A percentile compares a stretch with the other conserved stretches of the same genome.
Evolutionary conservation across 495 filamentous ascomycete species (phyloP).

Genomic region (Tuber melanosporum): DNA sequence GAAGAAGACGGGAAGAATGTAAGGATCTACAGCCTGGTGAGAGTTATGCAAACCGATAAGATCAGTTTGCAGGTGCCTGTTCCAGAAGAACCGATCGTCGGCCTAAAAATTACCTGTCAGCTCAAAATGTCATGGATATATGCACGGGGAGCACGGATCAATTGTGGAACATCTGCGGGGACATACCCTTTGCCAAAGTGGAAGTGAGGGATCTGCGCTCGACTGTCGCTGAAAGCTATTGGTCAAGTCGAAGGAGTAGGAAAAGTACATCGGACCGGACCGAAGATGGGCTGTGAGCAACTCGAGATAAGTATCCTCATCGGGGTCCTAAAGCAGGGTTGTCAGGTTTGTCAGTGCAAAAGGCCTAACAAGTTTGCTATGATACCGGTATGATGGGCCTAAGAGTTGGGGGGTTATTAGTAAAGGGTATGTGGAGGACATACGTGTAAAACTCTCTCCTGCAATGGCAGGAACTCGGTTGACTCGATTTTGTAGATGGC

Average conservation of each 20-base stretch:
- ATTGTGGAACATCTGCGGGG: not conserved
- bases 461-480: constrained; percentile 89
- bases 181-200: constrained; percentile 68
- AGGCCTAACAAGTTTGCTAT: not conserved
- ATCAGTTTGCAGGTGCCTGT: constrained; percentile 82
- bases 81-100: constrained; percentile 99
- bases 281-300: constrained; percentile 72
- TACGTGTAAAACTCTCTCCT: constrained; percentile 73
- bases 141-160: not conserved
- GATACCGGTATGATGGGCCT: not conserved
- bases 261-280: constrained; percentile 91
- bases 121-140: constrained; percentile 1
- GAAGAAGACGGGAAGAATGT: constrained; percentile 89
- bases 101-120: constrained; percentile 44
- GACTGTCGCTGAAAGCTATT: constrained; percentile 91
- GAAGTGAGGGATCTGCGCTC: constrained; percentile 57
- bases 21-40: constrained; percentile 61
- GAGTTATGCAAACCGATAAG: constrained; percentile 72
- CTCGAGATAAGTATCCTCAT: constrained; percentile 83
- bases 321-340: constrained; percentile 52
- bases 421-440: constrained; percentile 1
- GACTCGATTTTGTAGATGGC: constrained; percentile 86
- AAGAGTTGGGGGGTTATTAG: not conserved
- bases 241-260: constrained; percentile 89
- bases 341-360: not conserved